Evolutionary conservation across 331 rosid genomes (phyloP), one percentile per base, ranked within the genome.

Genomic region (Ulmus americana): DNA sequence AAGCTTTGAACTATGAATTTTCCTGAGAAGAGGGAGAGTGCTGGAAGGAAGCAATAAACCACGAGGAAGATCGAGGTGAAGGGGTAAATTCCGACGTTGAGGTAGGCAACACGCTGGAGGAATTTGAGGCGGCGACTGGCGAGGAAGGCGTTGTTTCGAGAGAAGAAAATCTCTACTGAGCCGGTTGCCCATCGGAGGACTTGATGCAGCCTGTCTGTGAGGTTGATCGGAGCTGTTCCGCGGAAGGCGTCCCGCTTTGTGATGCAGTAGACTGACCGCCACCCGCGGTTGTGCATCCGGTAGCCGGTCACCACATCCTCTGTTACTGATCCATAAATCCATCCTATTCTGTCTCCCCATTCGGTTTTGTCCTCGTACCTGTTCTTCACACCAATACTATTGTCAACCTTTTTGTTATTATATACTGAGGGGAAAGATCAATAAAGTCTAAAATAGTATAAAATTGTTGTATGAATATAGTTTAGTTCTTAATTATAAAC

Each of bases 241-340:
- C 83, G 90, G 65, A 87, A 87, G 6, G 90, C 90, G 1, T 87
- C 95, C 1, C 90, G 80, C 69, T 78, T 87, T 14, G 95, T 87
- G 60, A 87, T 38, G 71, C 95, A 87, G 48, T 87, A 87, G 15
- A 87, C 66, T 0, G 95, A 84, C 68, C 90, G 65, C 95, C 95
- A 87, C 2, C 95, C 95, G 5, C 95, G 88, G 42, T 87, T 87
- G 72, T 87, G 95, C 95, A 87, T 87, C 12, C 95, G 45, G 51
- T 84, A 87, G 7, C 95, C 95, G 0, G 88, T 87, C 45, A 87
- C 84, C 63, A 87, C 90, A 76, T 84, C 90, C 69, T 87, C 95
- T 8, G 95, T 84, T 68, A 84, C 88, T 10, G 95, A 87, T 46
- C 95, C 95, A 57, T 86, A 86, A 69, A 86, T 86, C 95, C 95